phyloP scores from a whole-genome alignment of 2,329 filamentous ascomycete species.

The Fusarium chlamydosporum region DNA sequence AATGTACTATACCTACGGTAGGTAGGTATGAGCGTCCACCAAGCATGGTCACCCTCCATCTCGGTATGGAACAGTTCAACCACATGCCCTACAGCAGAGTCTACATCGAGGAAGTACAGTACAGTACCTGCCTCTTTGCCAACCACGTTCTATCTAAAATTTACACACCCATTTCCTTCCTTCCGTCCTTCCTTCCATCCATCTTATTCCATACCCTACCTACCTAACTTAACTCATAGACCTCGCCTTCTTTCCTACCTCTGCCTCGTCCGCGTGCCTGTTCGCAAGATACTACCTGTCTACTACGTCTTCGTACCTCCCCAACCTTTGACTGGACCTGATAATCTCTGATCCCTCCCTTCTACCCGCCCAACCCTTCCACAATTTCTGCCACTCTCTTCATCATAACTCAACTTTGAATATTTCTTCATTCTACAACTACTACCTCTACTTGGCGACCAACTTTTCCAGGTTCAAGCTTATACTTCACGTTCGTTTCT shows the following conservation, averaged over 20 bases:
- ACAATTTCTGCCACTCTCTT: slow-evolving; percentile 25
- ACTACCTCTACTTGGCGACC: slow-evolving; percentile 19
- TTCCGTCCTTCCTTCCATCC: slow-evolving; percentile 10
- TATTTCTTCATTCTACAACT: slow-evolving; percentile 1
- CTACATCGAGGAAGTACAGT: background rate
- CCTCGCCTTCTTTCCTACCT: slow-evolving; percentile 15
- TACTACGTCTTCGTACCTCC: slow-evolving; percentile 33
- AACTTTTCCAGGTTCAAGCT: slow-evolving; percentile 5
- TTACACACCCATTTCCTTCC: slow-evolving; percentile 36
- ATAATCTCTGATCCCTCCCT: slow-evolving; percentile 11
- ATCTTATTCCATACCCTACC: slow-evolving; percentile 11
- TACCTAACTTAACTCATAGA: slow-evolving; percentile 41
- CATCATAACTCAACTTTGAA: slow-evolving; percentile 10
- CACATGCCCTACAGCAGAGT: background rate
- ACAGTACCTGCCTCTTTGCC: slow-evolving; percentile 10
- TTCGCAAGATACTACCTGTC: background rate
- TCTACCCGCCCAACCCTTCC: slow-evolving; percentile 37
- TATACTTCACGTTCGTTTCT: background rate
- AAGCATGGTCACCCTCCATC: slow-evolving; percentile 26
- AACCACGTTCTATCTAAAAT: slow-evolving; percentile 20
- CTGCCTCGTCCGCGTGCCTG: slow-evolving; percentile 38
- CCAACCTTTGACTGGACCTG: slow-evolving; percentile 23
- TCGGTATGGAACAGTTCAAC: slow-evolving; percentile 3
- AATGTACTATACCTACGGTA: too few relatives aligned
- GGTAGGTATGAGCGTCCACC: slow-evolving; percentile 1